Evolutionary conservation across 371 early-diverging fungal genomes (phyloP), one percentile per base, ranked within the genome.

Genomic region (Blakeslea trispora): DNA sequence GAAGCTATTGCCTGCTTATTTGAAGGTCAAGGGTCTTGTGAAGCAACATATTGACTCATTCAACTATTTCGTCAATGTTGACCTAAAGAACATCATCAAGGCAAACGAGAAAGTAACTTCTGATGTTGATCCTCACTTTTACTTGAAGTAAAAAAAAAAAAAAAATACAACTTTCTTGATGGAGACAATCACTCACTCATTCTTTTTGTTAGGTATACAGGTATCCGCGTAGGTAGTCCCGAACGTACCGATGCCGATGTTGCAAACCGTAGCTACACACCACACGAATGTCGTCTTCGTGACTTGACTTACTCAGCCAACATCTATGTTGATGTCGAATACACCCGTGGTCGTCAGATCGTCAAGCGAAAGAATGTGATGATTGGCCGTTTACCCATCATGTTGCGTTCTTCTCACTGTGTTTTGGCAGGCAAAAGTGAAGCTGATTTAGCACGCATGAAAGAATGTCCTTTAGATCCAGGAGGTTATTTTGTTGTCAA

Each of bases 21-120:
- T 99, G 34, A 91, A 93, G 70, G 94, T 97, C 43, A 99, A 98
- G 69, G 99, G 99, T 61, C 90, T 99, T 34, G 94, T 99, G 55
- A 96, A 99, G 73, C 99, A 99, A 75, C 99, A 99, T 71, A 88
- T 99, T 57, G 99, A 99, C 72, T 99, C 99, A 0, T 99, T 96
- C 83, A 97, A 99, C 82, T 97, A 98, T 74, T 99, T 99, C 79
- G 83, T 99, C 64, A 89, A 96, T 61, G 89, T 91, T 17, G 99
- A 98, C 58, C 77, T 99, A 58, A 88, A 94, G 68, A 91, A 94
- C 64, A 99, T 99, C 61, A 82, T 99, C 53, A 81, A 87, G 63
- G 97, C 99, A 10, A 99, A 99, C 76, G 88, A 91, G 61, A 87
- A 87, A 59, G 91, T 99, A 34, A 92, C 91, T n/a, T 96, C 96